Evolutionary conservation across 495 filamentous ascomycete genomes (phyloP), one percentile per base, ranked within the genome.

Genomic region (Aspergillus indologenus): DNA sequence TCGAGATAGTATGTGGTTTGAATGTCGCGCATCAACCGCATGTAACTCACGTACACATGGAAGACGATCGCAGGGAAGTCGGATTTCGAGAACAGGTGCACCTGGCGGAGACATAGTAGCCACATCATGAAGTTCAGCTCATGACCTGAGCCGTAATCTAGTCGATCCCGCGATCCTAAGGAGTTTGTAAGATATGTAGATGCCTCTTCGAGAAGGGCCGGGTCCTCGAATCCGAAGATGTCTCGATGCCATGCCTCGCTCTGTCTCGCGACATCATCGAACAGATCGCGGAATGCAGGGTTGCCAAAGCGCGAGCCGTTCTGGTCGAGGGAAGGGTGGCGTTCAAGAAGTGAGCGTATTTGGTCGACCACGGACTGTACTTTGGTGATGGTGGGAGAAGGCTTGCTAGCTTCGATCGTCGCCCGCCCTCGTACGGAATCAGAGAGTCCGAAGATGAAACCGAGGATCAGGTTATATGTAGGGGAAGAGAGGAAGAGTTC

Each of bases 101-200:
- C 81, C 63, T 92, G 90, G 64, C 90, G 87, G 8, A 98, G 86
- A 66, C 88, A 96, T 17, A 98, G 81, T 40, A 98, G 79, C 91
- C 91, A 98, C 71, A 96, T 86, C 68, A 93, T 80, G 71, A 98
- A 96, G 71, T 98, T 96, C 50, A 98, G 81, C 73, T 98, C 94
- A 70, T 98, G 94, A 8, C 94, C 94, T 0, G 90, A 95, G 62
- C 94, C 94, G 73, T 98, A 98, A 75, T 98, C 94, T 61, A 98
- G 90, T n/a, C 94, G 84, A 26, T 84, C 82, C 49, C 86, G 80
- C 68, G 94, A 96, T 48, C 94, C 94, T 50, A 96, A 89, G 1
- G 87, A 87, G 65, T 96, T 83, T 58, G 83, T 74, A 50, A 99
- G 79, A 67, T 99, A 99, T 44, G 86, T 82, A 8, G 86, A 87